These are phyloP conservation scores for Cryptosporidium sp. DNA, from an alignment of 169 alveolate genomes.

Conservation along the genomic window DNA sequence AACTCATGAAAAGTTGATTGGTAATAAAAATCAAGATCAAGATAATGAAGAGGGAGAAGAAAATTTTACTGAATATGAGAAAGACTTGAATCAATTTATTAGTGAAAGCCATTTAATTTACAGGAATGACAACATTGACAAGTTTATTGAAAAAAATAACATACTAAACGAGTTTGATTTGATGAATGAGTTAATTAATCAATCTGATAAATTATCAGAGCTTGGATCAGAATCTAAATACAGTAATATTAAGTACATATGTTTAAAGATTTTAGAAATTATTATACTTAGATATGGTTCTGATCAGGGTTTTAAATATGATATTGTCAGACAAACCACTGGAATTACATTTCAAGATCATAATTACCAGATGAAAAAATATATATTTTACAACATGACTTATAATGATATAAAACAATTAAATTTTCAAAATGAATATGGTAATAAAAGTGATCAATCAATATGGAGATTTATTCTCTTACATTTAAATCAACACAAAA, in stretches of 20 bases:
- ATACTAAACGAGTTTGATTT: constrained; percentile 31
- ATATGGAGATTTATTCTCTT: constrained; percentile 39
- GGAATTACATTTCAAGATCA: background rate
- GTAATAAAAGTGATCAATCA: background rate
- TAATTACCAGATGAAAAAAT: background rate
- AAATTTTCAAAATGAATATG: background rate
- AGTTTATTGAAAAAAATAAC: constrained; percentile 12
- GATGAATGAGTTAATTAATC: constrained; percentile 4
- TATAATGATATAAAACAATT: background rate
- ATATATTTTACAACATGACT: constrained; percentile 6
- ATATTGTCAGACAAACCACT: background rate
- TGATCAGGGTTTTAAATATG: background rate
- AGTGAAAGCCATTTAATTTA: constrained; percentile 1
- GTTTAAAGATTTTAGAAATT: constrained; percentile 25
- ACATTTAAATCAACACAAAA: background rate
- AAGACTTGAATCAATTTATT: background rate
- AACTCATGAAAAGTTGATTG: background rate
- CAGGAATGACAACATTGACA: constrained; percentile 46
- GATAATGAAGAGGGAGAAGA: no score
- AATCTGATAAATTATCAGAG: no score
- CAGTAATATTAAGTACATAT: constrained; percentile 14
- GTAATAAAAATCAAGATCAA: background rate
- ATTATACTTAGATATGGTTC: background rate
- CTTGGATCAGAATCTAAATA: background rate
- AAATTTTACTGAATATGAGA: background rate